These are phyloP conservation scores for Phellinidium pouzarii DNA, from an alignment of 1,284 basidiomycete genomes.

Conservation along the genomic window DNA sequence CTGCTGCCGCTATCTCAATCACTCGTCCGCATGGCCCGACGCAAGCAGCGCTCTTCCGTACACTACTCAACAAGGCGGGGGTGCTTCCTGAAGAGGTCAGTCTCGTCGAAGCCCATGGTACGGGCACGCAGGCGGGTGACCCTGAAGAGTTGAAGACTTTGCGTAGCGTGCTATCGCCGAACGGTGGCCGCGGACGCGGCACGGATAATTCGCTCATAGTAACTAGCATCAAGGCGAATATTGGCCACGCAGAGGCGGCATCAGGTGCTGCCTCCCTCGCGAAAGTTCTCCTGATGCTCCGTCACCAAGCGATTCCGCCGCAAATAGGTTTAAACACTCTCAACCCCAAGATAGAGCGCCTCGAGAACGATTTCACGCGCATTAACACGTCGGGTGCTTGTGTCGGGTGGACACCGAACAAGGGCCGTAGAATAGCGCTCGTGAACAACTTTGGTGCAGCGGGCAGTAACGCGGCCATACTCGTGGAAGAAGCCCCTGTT, in stretches of 20 bases:
- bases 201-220: slow-evolving; percentile 49
- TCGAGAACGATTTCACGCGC: slow-evolving; percentile 42
- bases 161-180: slow-evolving; percentile 43
- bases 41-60: slow-evolving; percentile 47
- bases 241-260: slow-evolving; percentile 70
- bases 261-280: slow-evolving; percentile 65
- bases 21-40: slow-evolving; percentile 63
- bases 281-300: slow-evolving; percentile 65
- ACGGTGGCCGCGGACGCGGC: slow-evolving; percentile 25
- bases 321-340: slow-evolving; percentile 51
- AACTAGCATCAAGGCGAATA: slow-evolving; percentile 64
- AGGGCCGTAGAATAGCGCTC: slow-evolving; percentile 43
- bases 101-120: slow-evolving; percentile 67
- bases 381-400: slow-evolving; percentile 36
- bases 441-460: slow-evolving; percentile 72
- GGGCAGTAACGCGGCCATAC: slow-evolving; percentile 58
- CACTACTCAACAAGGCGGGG: slow-evolving; percentile 40
- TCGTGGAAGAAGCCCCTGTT: slow-evolving; percentile 46
- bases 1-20: slow-evolving; percentile 55
- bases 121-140: slow-evolving; percentile 64
- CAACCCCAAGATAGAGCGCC: slow-evolving; percentile 47
- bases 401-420: slow-evolving; percentile 36
- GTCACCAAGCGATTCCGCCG: slow-evolving; percentile 45
- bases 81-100: slow-evolving; percentile 42
- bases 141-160: slow-evolving; percentile 57